Evolutionary conservation across 441 rosid species (phyloP), one percentile per base, ranked within the genome.

Genomic region (Adansonia gregorii): DNA sequence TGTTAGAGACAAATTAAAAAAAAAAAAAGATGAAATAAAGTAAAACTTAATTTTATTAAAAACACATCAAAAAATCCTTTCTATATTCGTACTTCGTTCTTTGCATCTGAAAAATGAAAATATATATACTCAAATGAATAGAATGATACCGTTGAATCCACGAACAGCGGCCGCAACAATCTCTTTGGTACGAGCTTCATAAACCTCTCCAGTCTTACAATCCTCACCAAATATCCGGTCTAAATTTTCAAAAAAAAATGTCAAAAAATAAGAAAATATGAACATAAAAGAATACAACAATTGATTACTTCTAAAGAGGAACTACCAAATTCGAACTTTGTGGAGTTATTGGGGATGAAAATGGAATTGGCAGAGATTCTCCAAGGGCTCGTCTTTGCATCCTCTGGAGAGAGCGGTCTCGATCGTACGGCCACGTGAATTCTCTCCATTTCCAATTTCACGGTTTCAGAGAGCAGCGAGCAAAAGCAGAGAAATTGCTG

Each of bases 391-490:
- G 87, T 73, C 81, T 85, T 89, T 1, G 93, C 87, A 63, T 94
- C 99, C 80, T 94, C 99, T 65, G 86, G 68, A 19, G 94, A 84
- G n/a, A 95, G 86, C 1, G 99, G 99, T 78, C 97, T 87, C 14
- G 99, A 82, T 77, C 98, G 77, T 24, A 95, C 95, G 3, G 97
- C 83, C 6, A 95, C 99, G 71, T 94, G 92, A 11, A 95, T 94
- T 69, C 97, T 86, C 85, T 95, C 99, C 99, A 95, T 95, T 41
- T 73, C 63, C 14, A 43, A 20, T 12, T 73, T n/a, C 56, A 58
- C 31, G 9, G 48, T 73, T 60, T 41, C 65, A 41, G 51, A 59
- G 55, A 41, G 41, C 20, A 8, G 15, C 6, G 75, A 39, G 35
- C 35, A 27, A 27, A 27, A 27, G 35, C 1, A 5, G 54, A 43